Evolutionary conservation across 805 yeast species (phyloP).

Genomic region (Candida oleophila): DNA sequence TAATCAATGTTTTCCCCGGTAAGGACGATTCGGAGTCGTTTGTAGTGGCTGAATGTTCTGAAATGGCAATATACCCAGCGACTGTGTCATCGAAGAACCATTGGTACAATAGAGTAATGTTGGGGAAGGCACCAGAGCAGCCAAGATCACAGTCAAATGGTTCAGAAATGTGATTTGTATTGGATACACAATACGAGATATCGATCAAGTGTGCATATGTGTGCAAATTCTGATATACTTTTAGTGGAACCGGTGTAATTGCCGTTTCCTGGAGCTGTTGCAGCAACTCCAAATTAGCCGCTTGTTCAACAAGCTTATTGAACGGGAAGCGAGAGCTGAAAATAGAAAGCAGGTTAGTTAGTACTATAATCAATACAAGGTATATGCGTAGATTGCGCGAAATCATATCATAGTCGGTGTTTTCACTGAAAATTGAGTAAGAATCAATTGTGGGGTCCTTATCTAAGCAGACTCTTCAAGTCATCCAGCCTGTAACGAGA

Average conservation of each 20-base stretch:
- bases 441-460: too few species aligned
- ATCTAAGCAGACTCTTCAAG: too few species aligned
- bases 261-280: not conserved
- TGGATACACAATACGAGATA: conserved; percentile 42
- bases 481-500: too few species aligned
- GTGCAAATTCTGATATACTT: conserved; percentile 27
- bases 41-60: conserved; percentile 24
- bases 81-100: conserved; percentile 40
- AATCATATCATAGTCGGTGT: too few species aligned
- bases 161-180: conserved; percentile 22
- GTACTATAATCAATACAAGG: too few species aligned
- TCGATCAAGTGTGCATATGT: conserved; percentile 43
- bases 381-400: too few species aligned
- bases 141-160: conserved; percentile 41
- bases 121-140: conserved; percentile 35
- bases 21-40: conserved; percentile 9
- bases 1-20: conserved; percentile 26
- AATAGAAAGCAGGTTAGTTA: not conserved
- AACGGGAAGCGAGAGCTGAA: not conserved
- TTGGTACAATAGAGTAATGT: conserved; percentile 37
- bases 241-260: conserved; percentile 17
- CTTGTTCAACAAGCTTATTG: not conserved
- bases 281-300: not conserved
- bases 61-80: conserved; percentile 39
- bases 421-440: too few species aligned